Evolutionary conservation across 2,329 filamentous ascomycete species (phyloP).

Genomic region (Clarireedia sp.): DNA sequence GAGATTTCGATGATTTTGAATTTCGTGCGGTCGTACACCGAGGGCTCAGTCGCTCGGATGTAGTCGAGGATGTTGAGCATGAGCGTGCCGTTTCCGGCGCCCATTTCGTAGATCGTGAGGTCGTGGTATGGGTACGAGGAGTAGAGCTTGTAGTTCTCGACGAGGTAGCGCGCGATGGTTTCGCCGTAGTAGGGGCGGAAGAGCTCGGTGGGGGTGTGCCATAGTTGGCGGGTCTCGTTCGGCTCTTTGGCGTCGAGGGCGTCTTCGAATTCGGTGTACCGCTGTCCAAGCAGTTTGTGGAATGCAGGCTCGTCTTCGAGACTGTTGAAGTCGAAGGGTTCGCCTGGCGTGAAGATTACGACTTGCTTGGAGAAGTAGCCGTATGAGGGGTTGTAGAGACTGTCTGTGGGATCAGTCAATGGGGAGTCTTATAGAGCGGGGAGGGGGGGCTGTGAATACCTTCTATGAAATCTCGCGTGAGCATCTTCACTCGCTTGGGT

Average conservation of each 20-base stretch:
- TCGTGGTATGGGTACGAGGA: conserved; percentile 93
- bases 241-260: conserved; percentile 62
- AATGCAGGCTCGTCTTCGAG: conserved; percentile 84
- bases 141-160: conserved; percentile 92
- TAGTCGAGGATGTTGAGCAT: conserved; percentile 98
- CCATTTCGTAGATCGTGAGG: conserved; percentile 97
- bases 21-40: conserved; percentile 87
- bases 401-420: conserved; percentile 50
- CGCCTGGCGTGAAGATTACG: conserved; percentile 88
- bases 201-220: conserved; percentile 97
- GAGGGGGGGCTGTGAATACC: conserved; percentile 42
- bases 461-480: conserved; percentile 95
- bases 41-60: conserved; percentile 79
- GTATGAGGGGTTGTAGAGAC: conserved; percentile 87
- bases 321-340: conserved; percentile 78
- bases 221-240: conserved; percentile 75
- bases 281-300: conserved; percentile 63
- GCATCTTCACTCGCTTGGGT: conserved; percentile 87
- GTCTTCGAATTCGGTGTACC: conserved; percentile 89
- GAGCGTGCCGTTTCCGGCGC: conserved; percentile 90
- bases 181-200: conserved; percentile 97
- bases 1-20: conserved; percentile 97
- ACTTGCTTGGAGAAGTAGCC: conserved; percentile 96
- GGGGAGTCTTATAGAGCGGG: neutral
- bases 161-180: conserved; percentile 89